Conservation (phyloP, 305 asterid species). For the Coffea humblotiana region DNA sequence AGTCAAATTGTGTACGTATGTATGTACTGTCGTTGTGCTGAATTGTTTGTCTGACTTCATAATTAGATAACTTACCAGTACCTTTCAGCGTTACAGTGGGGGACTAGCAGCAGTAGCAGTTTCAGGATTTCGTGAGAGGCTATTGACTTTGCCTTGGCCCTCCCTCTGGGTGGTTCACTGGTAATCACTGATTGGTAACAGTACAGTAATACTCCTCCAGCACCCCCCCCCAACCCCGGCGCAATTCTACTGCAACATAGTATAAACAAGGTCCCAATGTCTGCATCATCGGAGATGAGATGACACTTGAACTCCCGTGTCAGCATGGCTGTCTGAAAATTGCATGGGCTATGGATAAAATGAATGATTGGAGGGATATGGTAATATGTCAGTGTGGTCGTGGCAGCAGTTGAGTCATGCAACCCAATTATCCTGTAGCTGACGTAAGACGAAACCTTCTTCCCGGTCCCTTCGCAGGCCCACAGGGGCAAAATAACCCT, state of each 20-base stretch:
- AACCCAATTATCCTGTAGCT: slow-evolving; percentile 12
- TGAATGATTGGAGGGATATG: neutral
- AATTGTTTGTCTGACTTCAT: too few species aligned
- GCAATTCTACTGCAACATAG: neutral
- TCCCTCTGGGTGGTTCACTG: too few species aligned
- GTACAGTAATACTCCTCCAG: too few species aligned
- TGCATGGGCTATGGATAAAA: neutral
- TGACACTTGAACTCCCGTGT: neutral
- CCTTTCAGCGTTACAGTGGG: too few species aligned
- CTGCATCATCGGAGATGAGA: neutral
- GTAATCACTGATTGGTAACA: too few species aligned
- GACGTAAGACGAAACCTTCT: slow-evolving; percentile 3
- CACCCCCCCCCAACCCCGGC: too few species aligned
- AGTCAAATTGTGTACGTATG: too few species aligned
- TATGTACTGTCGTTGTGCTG: too few species aligned
- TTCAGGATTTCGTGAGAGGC: too few species aligned
- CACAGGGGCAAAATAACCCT: neutral
- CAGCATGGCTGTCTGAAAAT: neutral
- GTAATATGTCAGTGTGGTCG: neutral
- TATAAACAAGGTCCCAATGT: neutral
- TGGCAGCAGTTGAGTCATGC: slow-evolving; percentile 18
- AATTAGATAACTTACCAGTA: too few species aligned
- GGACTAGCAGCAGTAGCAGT: too few species aligned
- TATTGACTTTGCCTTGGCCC: too few species aligned
- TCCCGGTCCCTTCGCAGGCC: neutral